Evolutionary conservation across 2,329 filamentous ascomycete genomes (phyloP).

Genomic region (Microcera coccophila): DNA sequence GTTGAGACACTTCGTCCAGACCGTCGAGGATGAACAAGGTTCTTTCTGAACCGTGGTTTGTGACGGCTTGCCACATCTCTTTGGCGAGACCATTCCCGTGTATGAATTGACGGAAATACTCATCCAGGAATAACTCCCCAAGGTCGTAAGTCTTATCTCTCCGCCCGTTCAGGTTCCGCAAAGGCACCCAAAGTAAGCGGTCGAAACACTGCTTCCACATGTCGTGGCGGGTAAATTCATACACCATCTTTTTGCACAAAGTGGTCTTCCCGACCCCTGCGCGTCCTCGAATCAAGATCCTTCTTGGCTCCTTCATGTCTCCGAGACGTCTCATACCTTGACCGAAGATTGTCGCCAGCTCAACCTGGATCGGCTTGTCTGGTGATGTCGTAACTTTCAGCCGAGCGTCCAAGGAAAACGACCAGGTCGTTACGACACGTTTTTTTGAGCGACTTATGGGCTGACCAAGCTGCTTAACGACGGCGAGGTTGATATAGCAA

Average conservation of each 20-base stretch:
- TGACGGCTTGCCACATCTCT: constrained; percentile 12
- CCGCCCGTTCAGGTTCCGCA: constrained; percentile 32
- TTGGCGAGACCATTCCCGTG: constrained; percentile 7
- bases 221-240: constrained; percentile 27
- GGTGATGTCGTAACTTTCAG: constrained; percentile 26
- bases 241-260: constrained; percentile 39
- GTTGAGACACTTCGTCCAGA: constrained; percentile 38
- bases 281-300: constrained; percentile 35
- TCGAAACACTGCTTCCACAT: constrained; percentile 28
- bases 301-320: constrained; percentile 17
- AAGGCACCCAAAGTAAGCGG: constrained; percentile 38
- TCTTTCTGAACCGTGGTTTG: constrained; percentile 3
- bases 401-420: constrained; percentile 18
- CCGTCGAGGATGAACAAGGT: constrained; percentile 42
- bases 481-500: constrained; percentile 39
- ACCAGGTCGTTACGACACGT: constrained; percentile 2
- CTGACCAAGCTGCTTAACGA: constrained; percentile 26
- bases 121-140: constrained; percentile 23
- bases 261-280: constrained; percentile 41
- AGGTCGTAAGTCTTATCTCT: constrained; percentile 17
- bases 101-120: constrained; percentile 25
- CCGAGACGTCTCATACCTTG: constrained; percentile 16
- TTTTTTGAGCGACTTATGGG: constrained; percentile 1
- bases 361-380: constrained; percentile 19
- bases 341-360: constrained; percentile 28